Evolutionary conservation across 176 grass and related monocot species (phyloP).

Genomic region (Poa annua): DNA sequence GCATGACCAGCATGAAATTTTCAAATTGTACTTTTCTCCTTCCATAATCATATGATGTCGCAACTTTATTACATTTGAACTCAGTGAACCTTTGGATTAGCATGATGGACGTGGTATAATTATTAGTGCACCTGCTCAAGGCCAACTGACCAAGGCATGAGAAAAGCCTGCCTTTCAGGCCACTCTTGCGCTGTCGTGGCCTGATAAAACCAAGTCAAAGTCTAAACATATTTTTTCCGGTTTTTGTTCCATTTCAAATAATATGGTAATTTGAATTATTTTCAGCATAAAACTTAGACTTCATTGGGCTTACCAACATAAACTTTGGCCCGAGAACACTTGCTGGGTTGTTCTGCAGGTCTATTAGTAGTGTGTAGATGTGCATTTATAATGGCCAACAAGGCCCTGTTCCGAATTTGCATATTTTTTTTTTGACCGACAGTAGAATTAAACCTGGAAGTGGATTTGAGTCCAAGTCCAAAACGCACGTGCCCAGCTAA

Average conservation of each 20-base stretch:
- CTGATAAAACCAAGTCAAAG: background rate
- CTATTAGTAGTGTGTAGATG: background rate
- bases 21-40: background rate
- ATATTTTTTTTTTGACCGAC: background rate
- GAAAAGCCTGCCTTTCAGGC: constrained; percentile 2
- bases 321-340: background rate
- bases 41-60: background rate
- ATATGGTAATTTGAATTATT: background rate
- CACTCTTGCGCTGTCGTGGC: background rate
- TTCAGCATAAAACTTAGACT: background rate
- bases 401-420: background rate
- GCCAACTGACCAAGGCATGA: background rate
- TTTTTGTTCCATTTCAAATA: background rate
- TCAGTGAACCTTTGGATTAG: background rate
- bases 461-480: no score
- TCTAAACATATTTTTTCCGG: background rate
- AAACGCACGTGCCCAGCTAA: no score
- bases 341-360: background rate
- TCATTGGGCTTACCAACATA: background rate
- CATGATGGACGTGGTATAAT: background rate
- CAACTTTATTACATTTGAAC: constrained; percentile 1
- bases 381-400: constrained; percentile 28
- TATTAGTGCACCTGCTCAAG: background rate
- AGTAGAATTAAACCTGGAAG: no score
- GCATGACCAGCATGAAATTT: constrained; percentile 11